Evolutionary conservation across 768 basidiomycete genomes (phyloP).

Genomic region (Tubosaeta sp.): DNA sequence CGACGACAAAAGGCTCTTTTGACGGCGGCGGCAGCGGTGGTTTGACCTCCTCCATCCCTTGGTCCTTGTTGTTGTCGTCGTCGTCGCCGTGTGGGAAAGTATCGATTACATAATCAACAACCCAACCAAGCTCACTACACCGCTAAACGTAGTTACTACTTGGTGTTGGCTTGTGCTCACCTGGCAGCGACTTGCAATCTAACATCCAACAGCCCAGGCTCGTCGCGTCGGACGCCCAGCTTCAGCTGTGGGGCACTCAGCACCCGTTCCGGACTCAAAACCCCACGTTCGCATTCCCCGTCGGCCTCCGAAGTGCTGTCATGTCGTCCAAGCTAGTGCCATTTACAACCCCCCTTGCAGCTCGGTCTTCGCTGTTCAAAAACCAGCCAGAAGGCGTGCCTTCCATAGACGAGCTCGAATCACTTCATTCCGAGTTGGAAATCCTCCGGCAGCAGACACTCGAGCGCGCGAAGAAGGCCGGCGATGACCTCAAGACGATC

Average conservation of each 20-base stretch:
- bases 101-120: conserved; percentile 24
- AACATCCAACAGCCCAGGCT: conserved; percentile 7
- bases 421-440: conserved; percentile 58
- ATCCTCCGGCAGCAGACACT: conserved; percentile 48
- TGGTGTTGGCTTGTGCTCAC: conserved; percentile 22
- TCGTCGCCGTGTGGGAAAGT: conserved; percentile 19
- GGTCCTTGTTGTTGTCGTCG: conserved; percentile 6
- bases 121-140: conserved; percentile 30
- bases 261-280: conserved; percentile 11
- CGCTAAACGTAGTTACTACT: conserved; percentile 22
- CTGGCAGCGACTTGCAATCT: conserved; percentile 17
- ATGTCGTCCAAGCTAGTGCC: conserved; percentile 62
- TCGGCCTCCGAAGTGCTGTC: conserved; percentile 22
- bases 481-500: conserved; percentile 67
- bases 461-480: conserved; percentile 69
- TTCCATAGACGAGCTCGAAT: conserved; percentile 66
- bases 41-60: not conserved
- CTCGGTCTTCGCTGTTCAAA: conserved; percentile 61
- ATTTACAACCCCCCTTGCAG: conserved; percentile 44
- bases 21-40: not conserved
- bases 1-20: not conserved
- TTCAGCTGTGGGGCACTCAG: conserved; percentile 7
- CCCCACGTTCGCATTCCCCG: conserved; percentile 4
- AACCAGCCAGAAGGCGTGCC: conserved; percentile 63
- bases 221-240: conserved; percentile 16